A percentile compares a stretch with the other conserved stretches of the same genome.
Conservation (phyloP, 2,329 filamentous ascomycete genomes). For the Penicillium nordicum region DNA sequence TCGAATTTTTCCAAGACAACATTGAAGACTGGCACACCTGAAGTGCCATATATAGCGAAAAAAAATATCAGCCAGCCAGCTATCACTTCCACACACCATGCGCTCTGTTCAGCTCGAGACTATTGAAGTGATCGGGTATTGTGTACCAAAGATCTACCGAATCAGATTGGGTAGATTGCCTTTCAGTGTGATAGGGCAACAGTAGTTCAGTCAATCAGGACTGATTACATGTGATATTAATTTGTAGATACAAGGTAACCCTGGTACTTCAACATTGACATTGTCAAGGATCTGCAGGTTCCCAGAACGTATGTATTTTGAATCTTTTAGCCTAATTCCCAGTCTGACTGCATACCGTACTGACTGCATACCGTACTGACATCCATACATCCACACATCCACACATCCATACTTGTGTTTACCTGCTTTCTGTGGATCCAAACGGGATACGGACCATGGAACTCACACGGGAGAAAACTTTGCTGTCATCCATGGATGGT, state of each 20-base stretch:
- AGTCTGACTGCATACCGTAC: not conserved
- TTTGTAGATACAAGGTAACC: not conserved
- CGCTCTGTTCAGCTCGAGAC: not conserved
- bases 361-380: not conserved
- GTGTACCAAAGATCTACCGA: not conserved
- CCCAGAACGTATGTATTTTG: not conserved
- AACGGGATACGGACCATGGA: conserved; percentile 1
- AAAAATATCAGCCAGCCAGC: not conserved
- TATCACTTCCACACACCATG: not conserved
- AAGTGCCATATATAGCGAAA: not conserved
- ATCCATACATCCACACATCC: not conserved
- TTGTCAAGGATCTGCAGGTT: conserved; percentile 3
- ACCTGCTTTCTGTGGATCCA: not conserved
- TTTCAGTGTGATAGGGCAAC: not conserved
- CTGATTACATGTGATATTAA: not conserved
- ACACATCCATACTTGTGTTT: not conserved
- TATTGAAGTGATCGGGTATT: not conserved
- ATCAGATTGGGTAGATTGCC: not conserved
- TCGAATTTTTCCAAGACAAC: not conserved
- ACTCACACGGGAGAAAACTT: not conserved
- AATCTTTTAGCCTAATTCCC: not conserved
- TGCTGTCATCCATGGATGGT: not conserved
- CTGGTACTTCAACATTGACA: not conserved
- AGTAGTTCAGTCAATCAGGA: not conserved
- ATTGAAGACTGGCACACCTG: not conserved